Base-by-base conservation (phyloP, 306 rosid species). In the Ammopiptanthus mongolicus region DNA sequence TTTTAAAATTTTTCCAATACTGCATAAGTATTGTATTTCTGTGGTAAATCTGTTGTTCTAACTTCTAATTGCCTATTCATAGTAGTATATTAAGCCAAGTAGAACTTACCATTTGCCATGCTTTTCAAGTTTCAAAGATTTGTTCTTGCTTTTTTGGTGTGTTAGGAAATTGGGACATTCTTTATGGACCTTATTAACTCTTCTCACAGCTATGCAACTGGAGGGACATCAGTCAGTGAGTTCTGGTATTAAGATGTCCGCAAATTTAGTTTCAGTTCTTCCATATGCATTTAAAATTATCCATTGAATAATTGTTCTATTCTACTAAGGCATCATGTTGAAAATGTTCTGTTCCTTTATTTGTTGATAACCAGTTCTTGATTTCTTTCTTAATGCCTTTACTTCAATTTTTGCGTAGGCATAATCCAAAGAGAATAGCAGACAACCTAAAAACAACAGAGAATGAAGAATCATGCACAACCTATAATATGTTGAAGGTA, bases 401-500 rank as follows among this genome's bases (percentile, higher is more conserved):
- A 46, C 73, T 5, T 52, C 47, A 41, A 14, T 53, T 62, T 56
- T 67, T 79, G 78, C 33, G 7, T 78, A 93, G 98, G 98, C 13
- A 14, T 1, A 50, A 89, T 15, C 98, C 98, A 39, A 89, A 87
- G 74, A 86, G 97, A 82, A 74, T 93, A 72, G 97, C 87, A 17
- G 58, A 57, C 74, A 60, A 73, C 60, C 48, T 93, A 41, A 17
- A 29, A 12, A 9, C 89, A 18, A 52, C 90, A 18, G 98, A 93
- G 81, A 93, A 64, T 52, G 97, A 93, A 89, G 98, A 93, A 67
- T 89, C 97, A 0, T 93, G 98, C 77, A 77, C 97, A 25, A 89
- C 98, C 65, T 93, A 93, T 83, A 93, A 91, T 85, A 93, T 93
- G 98, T 81, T 93, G 70, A 93, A 93, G 92, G 98, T 93, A 82